A percentile compares a stretch with the other conserved stretches of the same genome.
Evolutionary conservation across 208 protist genomes (phyloP).

Genomic region (Wallacemonas sp.): DNA sequence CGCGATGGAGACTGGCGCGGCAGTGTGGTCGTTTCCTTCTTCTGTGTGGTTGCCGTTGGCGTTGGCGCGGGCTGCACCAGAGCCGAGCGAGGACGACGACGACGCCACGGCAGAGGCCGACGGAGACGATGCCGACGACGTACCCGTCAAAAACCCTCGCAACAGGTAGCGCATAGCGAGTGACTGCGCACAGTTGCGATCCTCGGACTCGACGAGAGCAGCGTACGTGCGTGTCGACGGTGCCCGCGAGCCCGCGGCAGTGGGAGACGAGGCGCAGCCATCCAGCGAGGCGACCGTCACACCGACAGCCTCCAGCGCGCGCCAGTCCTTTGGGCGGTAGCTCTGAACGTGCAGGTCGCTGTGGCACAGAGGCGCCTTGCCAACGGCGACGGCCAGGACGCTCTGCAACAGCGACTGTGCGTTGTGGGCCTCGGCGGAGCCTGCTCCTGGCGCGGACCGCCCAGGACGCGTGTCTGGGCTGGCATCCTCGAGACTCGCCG

Average conservation of each 20-base stretch:
- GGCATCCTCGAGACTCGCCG: constrained; percentile 1
- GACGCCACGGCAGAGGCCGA: no score
- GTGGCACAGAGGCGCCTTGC: background rate
- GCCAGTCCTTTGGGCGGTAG: constrained; percentile 5
- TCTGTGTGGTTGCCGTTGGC: background rate
- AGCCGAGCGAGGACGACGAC: no score
- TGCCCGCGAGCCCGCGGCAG: background rate
- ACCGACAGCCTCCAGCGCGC: constrained; percentile 7
- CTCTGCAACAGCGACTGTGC: background rate
- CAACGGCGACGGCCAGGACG: background rate
- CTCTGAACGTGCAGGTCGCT: constrained; percentile 8
- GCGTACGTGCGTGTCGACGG: constrained; percentile 2
- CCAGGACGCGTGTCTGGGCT: background rate
- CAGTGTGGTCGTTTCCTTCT: background rate
- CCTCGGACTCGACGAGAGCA: background rate
- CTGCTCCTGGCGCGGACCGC: background rate
- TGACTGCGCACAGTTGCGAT: background rate
- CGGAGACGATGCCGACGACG: no score
- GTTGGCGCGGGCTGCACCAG: no score
- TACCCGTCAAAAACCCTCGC: no score
- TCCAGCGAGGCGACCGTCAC: background rate
- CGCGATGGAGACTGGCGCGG: background rate
- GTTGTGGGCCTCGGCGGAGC: no score
- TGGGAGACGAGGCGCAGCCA: background rate
- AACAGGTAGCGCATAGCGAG: constrained; percentile 5